Percentiles rank a stretch among this genome's conserved stretches.
Conservation (phyloP, 2,329 filamentous ascomycete species). For the Madurella mycetomatis region DNA sequence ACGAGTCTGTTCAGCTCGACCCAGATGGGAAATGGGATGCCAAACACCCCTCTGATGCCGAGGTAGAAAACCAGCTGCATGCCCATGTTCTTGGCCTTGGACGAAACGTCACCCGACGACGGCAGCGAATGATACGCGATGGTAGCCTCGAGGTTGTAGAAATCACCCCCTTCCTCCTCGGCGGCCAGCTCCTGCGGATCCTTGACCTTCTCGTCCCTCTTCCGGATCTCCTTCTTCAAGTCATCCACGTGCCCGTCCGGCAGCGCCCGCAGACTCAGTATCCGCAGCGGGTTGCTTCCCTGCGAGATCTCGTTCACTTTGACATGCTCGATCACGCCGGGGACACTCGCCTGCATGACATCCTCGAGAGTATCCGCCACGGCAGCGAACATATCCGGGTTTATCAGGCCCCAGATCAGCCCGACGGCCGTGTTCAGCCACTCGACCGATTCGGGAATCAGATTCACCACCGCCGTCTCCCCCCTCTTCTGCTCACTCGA, state of each 20-base stretch:
- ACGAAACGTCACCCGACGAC: constrained; percentile 62
- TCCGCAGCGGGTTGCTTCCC: constrained; percentile 82
- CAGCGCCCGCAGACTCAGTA: constrained; percentile 80
- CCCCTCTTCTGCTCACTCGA: constrained; percentile 79
- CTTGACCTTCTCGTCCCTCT: constrained; percentile 73
- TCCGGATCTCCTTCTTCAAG: constrained; percentile 74
- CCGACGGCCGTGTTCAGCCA: constrained; percentile 92
- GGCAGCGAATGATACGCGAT: constrained; percentile 89
- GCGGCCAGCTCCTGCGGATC: constrained; percentile 84
- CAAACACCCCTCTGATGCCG: constrained; percentile 82
- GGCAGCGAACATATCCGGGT: constrained; percentile 90
- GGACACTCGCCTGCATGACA: constrained; percentile 94
- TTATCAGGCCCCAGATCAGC: constrained; percentile 85
- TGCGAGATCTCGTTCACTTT: constrained; percentile 93
- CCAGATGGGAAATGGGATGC: constrained; percentile 80
- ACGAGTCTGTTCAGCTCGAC: constrained; percentile 90
- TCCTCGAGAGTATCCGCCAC: constrained; percentile 93
- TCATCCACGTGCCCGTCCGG: constrained; percentile 78
- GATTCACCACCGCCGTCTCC: constrained; percentile 77
- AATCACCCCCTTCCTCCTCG: constrained; percentile 84
- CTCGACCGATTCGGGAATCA: constrained; percentile 88
- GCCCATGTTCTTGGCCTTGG: constrained; percentile 91
- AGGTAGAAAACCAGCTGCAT: constrained; percentile 96
- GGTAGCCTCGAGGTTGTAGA: constrained; percentile 87
- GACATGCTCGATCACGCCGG: constrained; percentile 87